phyloP scores from a whole-genome alignment of 345 rosid species.

The Linum lewisii region DNA sequence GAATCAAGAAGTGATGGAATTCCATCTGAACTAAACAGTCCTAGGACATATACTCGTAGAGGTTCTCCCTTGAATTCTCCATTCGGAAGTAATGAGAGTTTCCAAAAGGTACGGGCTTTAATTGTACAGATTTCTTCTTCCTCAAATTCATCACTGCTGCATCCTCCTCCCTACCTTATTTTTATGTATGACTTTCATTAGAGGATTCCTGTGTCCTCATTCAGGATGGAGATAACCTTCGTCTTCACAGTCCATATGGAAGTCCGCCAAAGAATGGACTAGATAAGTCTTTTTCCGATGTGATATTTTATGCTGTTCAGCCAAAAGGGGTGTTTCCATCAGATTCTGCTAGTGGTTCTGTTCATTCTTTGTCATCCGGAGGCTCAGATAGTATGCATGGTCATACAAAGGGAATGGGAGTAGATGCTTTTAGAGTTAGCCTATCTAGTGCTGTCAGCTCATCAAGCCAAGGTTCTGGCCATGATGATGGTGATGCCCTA shows the following conservation, averaged over 20 bases:
- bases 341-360: slow-evolving; percentile 76
- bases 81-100: slow-evolving; percentile 78
- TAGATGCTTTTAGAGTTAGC: slow-evolving; percentile 94
- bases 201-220: slow-evolving; percentile 12
- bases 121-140: neutral
- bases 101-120: slow-evolving; percentile 55
- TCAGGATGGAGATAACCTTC: slow-evolving; percentile 77
- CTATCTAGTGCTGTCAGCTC: slow-evolving; percentile 89
- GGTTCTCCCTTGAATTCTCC: slow-evolving; percentile 86
- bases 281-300: slow-evolving; percentile 83
- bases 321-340: slow-evolving; percentile 75
- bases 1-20: slow-evolving; percentile 72
- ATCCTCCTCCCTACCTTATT: slow-evolving; percentile 7
- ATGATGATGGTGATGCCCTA: slow-evolving; percentile 72
- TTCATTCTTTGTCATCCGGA: slow-evolving; percentile 90
- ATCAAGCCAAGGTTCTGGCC: slow-evolving; percentile 80
- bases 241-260: slow-evolving; percentile 81
- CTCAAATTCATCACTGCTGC: slow-evolving; percentile 7
- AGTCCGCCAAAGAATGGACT: slow-evolving; percentile 93
- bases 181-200: slow-evolving; percentile 8
- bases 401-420: slow-evolving; percentile 56
- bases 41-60: slow-evolving; percentile 77
- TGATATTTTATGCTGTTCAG: slow-evolving; percentile 64
- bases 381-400: slow-evolving; percentile 90
- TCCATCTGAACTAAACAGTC: slow-evolving; percentile 76